phyloP scores from a whole-genome alignment of 2,329 filamentous ascomycete species.

The Pyrenochaeta sp. region DNA sequence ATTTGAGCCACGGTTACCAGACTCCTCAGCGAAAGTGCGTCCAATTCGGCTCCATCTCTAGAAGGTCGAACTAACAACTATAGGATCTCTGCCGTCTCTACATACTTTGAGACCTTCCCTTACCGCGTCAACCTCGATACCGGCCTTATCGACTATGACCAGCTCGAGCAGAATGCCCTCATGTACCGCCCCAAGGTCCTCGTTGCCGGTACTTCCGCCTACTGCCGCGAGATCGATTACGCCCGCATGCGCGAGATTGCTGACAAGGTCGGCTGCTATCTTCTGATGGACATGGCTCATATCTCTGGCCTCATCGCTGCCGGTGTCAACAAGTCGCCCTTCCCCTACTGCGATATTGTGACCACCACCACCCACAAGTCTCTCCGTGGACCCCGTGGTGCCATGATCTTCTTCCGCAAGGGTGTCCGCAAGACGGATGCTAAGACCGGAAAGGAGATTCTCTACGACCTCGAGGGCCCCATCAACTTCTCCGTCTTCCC shows the following conservation, averaged over 20 bases:
- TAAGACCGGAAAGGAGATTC: constrained; percentile 83
- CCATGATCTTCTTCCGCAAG: constrained; percentile 98
- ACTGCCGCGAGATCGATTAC: constrained; percentile 96
- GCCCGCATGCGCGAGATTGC: constrained; percentile 88
- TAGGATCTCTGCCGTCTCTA: constrained; percentile 93
- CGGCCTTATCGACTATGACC: constrained; percentile 93
- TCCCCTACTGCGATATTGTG: constrained; percentile 89
- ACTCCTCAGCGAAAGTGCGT: constrained; percentile 87
- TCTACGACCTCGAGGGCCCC: constrained; percentile 89
- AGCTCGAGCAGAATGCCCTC: constrained; percentile 83
- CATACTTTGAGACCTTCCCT: constrained; percentile 97
- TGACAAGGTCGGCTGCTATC: constrained; percentile 89
- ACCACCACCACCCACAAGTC: constrained; percentile 99
- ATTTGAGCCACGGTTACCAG: constrained; percentile 97
- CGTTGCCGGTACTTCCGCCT: constrained; percentile 92
- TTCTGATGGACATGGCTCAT: constrained; percentile 96
- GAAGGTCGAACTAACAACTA: constrained; percentile 17
- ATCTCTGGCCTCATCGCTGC: constrained; percentile 94
- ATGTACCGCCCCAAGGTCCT: constrained; percentile 96
- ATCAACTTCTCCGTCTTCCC: constrained; percentile 99
- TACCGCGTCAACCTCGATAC: constrained; percentile 91
- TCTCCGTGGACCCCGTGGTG: constrained; percentile 89
- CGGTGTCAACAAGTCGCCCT: constrained; percentile 89
- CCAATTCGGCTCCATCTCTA: not conserved
- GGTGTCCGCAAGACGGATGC: constrained; percentile 82